A percentile compares a stretch with the other conserved stretches of the same genome.
Evolutionary conservation across 2,329 filamentous ascomycete species (phyloP).

Genomic region (Talaromyces islandicus): DNA sequence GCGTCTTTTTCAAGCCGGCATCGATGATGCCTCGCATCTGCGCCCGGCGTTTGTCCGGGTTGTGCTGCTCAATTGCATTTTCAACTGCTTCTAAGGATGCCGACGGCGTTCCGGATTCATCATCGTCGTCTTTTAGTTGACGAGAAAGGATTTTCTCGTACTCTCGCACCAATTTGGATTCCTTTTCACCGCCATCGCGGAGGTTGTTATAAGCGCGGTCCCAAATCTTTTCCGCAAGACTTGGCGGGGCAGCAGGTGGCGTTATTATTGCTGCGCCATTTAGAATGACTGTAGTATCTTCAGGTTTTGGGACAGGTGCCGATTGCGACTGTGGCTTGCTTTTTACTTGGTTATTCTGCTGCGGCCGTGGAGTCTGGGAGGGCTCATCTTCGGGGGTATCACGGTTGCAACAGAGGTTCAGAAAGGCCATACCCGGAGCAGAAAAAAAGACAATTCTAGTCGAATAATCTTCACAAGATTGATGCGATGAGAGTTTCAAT

Average conservation of each 20-base stretch:
- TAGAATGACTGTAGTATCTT: neutral
- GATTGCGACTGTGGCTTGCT: neutral
- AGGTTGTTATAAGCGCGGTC: conserved; percentile 2
- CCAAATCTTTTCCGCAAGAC: neutral
- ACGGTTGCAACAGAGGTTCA: neutral
- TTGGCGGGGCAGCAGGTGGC: neutral
- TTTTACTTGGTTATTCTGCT: neutral
- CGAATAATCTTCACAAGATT: neutral
- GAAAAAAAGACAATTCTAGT: neutral
- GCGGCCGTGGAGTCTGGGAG: neutral
- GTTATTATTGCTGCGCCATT: neutral
- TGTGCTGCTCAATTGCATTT: conserved; percentile 3
- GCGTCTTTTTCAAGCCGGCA: neutral
- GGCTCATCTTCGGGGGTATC: neutral
- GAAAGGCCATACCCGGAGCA: neutral
- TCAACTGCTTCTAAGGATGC: neutral
- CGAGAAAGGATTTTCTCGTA: conserved; percentile 2
- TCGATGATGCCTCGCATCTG: conserved; percentile 1
- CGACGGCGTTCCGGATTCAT: neutral
- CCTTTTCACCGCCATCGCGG: neutral
- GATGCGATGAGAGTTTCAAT: neutral
- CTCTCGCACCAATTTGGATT: neutral
- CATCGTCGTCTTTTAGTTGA: neutral
- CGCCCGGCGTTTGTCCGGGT: neutral
- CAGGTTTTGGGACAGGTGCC: neutral